Evolutionary conservation across 805 yeast species (phyloP).

Genomic region (Sugiyamaella chiloensis): DNA sequence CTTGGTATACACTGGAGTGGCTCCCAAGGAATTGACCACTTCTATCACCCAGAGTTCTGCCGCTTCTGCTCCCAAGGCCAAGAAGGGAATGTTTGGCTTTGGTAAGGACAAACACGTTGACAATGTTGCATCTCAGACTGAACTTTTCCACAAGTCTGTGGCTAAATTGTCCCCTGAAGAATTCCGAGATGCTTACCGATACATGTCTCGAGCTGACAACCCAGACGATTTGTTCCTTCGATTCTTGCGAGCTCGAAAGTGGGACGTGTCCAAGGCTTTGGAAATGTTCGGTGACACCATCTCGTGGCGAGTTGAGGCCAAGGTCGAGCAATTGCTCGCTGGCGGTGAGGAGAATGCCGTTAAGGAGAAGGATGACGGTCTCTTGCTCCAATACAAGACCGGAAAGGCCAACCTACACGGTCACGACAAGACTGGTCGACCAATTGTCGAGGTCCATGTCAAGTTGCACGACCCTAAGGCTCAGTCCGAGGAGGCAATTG

Average conservation of each 20-base stretch:
- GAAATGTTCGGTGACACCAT: constrained; percentile 70
- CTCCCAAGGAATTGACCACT: constrained; percentile 25
- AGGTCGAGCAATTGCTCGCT: constrained; percentile 58
- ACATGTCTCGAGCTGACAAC: constrained; percentile 66
- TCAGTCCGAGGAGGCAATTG: constrained; percentile 67
- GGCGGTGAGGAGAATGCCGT: constrained; percentile 70
- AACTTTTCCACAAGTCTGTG: constrained; percentile 45
- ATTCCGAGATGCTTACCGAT: constrained; percentile 53
- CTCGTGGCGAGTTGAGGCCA: constrained; percentile 67
- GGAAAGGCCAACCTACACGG: constrained; percentile 78
- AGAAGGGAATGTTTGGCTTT: constrained; percentile 31
- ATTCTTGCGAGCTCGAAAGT: constrained; percentile 83
- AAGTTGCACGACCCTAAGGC: constrained; percentile 66
- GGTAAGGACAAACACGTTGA: constrained; percentile 16
- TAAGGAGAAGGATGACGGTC: constrained; percentile 44
- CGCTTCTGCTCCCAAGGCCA: constrained; percentile 27
- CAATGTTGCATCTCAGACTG: constrained; percentile 13
- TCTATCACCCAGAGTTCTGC: constrained; percentile 14
- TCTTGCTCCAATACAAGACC: constrained; percentile 49
- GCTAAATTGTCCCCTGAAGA: constrained; percentile 51
- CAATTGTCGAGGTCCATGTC: constrained; percentile 79
- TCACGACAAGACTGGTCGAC: constrained; percentile 66
- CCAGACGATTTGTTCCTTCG: constrained; percentile 77
- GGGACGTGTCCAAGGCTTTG: constrained; percentile 65
- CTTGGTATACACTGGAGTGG: constrained; percentile 26